Conservation (phyloP, 1,139 yeast species). For the Chernovozyma sophiae-reginae region DNA sequence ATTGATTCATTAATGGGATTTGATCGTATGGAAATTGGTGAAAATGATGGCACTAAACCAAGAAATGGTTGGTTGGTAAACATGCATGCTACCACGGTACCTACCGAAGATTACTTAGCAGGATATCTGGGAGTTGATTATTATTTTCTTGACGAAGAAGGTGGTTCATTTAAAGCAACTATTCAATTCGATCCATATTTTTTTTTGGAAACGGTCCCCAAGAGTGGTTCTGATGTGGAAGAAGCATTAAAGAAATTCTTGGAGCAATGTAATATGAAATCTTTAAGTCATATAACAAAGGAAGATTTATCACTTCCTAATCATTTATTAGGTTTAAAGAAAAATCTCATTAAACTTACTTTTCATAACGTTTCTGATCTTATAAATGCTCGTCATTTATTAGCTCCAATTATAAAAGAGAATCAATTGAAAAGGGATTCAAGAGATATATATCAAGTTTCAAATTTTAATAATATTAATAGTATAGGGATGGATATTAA, state of each 20-base stretch:
- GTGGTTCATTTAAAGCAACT: constrained; percentile 90
- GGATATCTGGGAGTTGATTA: constrained; percentile 90
- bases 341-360: constrained; percentile 59
- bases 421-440: constrained; percentile 63
- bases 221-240: constrained; percentile 78
- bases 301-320: constrained; percentile 82
- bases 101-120: constrained; percentile 49
- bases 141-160: constrained; percentile 95
- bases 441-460: constrained; percentile 63
- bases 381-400: constrained; percentile 62
- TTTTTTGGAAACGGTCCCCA: constrained; percentile 62
- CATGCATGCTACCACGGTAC: constrained; percentile 71
- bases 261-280: constrained; percentile 56
- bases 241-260: constrained; percentile 70
- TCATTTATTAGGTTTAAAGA: constrained; percentile 76
- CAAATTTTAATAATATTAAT: constrained; percentile 2
- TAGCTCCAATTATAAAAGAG: constrained; percentile 67
- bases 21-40: constrained; percentile 67
- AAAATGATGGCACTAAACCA: constrained; percentile 43
- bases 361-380: constrained; percentile 79
- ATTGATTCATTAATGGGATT: constrained; percentile 83
- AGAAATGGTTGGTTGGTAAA: constrained; percentile 86
- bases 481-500: not conserved
- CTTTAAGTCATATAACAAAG: constrained; percentile 51
- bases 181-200: constrained; percentile 86